A percentile compares a stretch with the other conserved stretches of the same genome.
These are phyloP conservation scores for Teratosphaeria viscida DNA, from an alignment of 2,329 filamentous ascomycete genomes.

Conservation along the genomic window DNA sequence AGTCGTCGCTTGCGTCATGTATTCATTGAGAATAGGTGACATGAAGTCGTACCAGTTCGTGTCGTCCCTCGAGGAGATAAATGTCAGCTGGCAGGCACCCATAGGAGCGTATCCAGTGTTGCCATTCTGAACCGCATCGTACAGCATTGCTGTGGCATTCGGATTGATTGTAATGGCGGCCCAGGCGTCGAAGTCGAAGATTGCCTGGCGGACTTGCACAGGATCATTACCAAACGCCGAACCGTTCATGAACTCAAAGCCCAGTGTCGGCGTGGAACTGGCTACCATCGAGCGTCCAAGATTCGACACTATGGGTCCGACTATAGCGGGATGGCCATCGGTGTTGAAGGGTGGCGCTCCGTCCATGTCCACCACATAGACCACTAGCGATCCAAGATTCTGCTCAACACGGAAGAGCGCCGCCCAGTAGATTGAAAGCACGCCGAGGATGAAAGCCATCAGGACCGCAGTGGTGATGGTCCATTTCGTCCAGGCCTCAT, in stretches of 20 bases:
- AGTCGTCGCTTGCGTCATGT: slow-evolving; percentile 38
- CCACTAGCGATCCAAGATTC: slow-evolving; percentile 39
- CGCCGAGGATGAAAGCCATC: slow-evolving; percentile 44
- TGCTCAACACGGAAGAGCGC: slow-evolving; percentile 42
- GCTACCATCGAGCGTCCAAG: slow-evolving; percentile 35
- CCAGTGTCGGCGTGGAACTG: slow-evolving; percentile 34
- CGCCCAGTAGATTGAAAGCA: slow-evolving; percentile 53
- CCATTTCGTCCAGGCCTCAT: slow-evolving; percentile 33
- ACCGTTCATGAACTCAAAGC: slow-evolving; percentile 40
- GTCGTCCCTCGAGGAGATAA: slow-evolving; percentile 47
- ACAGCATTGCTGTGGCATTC: slow-evolving; percentile 50
- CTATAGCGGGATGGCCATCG: slow-evolving; percentile 35
- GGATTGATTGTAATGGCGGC: slow-evolving; percentile 53
- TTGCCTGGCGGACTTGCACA: slow-evolving; percentile 44
- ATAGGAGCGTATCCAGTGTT: slow-evolving; percentile 51
- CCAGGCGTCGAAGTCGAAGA: slow-evolving; percentile 51
- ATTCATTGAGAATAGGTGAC: slow-evolving; percentile 37
- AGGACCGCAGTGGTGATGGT: slow-evolving; percentile 38
- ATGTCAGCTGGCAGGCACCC: slow-evolving; percentile 48
- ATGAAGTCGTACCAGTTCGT: slow-evolving; percentile 46
- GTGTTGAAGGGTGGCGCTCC: slow-evolving; percentile 43
- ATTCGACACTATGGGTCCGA: slow-evolving; percentile 46
- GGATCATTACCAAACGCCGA: slow-evolving; percentile 47
- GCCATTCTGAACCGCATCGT: slow-evolving; percentile 42
- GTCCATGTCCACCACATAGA: slow-evolving; percentile 56